Conservation (phyloP, 2,329 filamentous ascomycete genomes). For the Fonsecaea pugnacius region DNA sequence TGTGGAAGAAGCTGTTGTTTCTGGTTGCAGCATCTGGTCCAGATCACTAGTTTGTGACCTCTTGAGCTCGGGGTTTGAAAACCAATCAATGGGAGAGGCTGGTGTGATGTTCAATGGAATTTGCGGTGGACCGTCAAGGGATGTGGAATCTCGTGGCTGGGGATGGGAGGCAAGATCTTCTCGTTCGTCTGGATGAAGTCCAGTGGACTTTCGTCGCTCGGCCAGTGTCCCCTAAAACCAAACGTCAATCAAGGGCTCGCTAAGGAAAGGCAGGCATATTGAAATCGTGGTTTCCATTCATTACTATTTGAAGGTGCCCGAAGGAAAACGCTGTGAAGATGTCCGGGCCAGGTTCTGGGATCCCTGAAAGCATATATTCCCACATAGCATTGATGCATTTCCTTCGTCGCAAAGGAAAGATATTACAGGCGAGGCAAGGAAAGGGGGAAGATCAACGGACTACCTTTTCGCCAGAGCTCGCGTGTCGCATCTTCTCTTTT, state of each 20-base stretch:
- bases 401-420: conserved; percentile 23
- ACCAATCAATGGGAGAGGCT: conserved; percentile 30
- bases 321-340: conserved; percentile 17
- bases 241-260: conserved; percentile 31
- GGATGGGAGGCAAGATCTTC: conserved; percentile 21
- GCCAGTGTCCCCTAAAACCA: conserved; percentile 30
- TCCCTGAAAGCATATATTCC: conserved; percentile 10
- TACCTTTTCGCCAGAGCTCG: conserved; percentile 76
- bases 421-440: conserved; percentile 26
- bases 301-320: conserved; percentile 30
- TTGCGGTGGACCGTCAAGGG: conserved; percentile 28
- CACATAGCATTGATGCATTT: conserved; percentile 21
- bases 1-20: conserved; percentile 12
- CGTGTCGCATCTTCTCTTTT: conserved; percentile 75
- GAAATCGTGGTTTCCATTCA: conserved; percentile 29
- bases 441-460: conserved; percentile 66
- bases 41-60: conserved; percentile 19
- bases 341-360: conserved; percentile 13
- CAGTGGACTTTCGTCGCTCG: conserved; percentile 28
- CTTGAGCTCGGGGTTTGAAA: conserved; percentile 22
- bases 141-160: conserved; percentile 28
- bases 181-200: conserved; percentile 20
- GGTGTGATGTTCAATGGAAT: conserved; percentile 31
- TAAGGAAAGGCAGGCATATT: conserved; percentile 14
- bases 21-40: conserved; percentile 7